Percentiles rank a stretch among this genome's conserved stretches.
Conservation (phyloP, 352 stramenopile genomes). For the Blastocystis sp. region DNA sequence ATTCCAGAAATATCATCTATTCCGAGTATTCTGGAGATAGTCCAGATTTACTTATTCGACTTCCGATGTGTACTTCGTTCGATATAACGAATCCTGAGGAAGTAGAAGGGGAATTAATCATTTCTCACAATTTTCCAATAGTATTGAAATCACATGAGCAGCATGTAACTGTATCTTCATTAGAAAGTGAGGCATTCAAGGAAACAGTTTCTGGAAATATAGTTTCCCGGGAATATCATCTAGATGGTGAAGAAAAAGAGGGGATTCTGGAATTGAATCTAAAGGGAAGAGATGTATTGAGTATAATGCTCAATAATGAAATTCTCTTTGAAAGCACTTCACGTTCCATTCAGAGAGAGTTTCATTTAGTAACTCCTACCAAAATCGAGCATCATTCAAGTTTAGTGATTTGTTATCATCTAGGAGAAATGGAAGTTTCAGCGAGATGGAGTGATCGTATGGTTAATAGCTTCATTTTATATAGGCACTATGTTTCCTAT, state of each 20-base stretch:
- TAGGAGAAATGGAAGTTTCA: background rate
- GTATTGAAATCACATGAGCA: background rate
- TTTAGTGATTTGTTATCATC: background rate
- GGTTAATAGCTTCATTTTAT: background rate
- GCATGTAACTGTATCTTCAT: background rate
- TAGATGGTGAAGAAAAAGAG: background rate
- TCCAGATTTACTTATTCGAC: no score
- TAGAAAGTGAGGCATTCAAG: background rate
- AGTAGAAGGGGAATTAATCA: background rate
- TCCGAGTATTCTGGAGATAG: background rate
- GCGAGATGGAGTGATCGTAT: background rate
- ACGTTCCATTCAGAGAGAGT: background rate
- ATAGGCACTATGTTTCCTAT: background rate
- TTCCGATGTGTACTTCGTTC: background rate
- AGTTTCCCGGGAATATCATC: background rate
- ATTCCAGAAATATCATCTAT: background rate
- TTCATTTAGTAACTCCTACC: background rate
- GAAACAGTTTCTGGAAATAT: background rate
- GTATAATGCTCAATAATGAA: background rate
- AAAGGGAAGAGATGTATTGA: background rate
- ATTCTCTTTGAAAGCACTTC: background rate
- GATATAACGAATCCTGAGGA: background rate
- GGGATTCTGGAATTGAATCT: background rate
- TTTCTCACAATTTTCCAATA: background rate
- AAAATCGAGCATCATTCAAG: background rate